Evolutionary conservation across 2,329 filamentous ascomycete genomes (phyloP), one percentile per base, ranked within the genome.

Genomic region (Curvularia hawaiiensis): DNA sequence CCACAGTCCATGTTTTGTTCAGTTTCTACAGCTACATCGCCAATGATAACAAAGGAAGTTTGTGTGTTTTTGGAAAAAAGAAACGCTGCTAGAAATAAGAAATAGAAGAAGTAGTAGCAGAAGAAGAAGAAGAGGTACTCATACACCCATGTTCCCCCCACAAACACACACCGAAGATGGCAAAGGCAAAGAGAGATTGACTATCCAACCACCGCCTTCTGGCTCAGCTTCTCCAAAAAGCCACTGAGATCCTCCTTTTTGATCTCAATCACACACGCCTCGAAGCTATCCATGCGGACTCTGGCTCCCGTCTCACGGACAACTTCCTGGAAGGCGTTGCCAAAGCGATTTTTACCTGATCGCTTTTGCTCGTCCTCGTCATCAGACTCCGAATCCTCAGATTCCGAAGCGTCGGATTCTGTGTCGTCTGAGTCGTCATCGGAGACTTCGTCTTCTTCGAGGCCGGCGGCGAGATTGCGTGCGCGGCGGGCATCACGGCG

Each of bases 231-330:
- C 79, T 99, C 95, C 64, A 99, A 80, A 75, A 99, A 99, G 0
- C 89, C 91, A 16, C 88, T 87, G 28, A 99, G 79, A 77, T 98
- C 95, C 73, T 98, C 95, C 80, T 97, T 97, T 78, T 89, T 89
- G n/a, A 99, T 94, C 75, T 99, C 95, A 46, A 98, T 93, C 8
- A 98, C 95, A 70, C 92, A 96, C 75, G 97, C 91, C 78, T 99
- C 95, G 71, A 99, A 99, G 75, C 91, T 96, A 77, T 99, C 95
- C 72, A 97, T 96, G 59, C 92, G 83, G 20, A 98, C 92, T 16
- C 93, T 81, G 0, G 94, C 91, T 58, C 89, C 95, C 16, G 94
- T 98, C 80, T 97, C 92, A 50, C 89, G 86, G 2, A 97, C 90
- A 0, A 98, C 95, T 71, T 97, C 92, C 74, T 97, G 92, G 76